Percentiles rank a stretch among this genome's conserved stretches.
Evolutionary conservation across 75 land plant genomes (phyloP).

Genomic region (Sequoia sempervirens): DNA sequence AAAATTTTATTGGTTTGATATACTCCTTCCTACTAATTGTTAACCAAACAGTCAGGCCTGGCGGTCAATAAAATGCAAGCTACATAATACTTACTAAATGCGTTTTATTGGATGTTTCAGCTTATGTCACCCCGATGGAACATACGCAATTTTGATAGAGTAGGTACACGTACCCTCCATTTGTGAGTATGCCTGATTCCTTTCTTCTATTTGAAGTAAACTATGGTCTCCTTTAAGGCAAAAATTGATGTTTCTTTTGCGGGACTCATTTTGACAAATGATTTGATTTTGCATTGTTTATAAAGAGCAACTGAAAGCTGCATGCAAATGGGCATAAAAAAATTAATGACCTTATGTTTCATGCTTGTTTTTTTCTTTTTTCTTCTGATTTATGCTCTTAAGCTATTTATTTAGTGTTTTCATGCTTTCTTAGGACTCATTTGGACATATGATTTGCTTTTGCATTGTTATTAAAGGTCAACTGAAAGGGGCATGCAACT

Average conservation of each 20-base stretch:
- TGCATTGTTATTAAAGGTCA: neutral
- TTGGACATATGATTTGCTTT: neutral
- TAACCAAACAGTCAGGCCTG: neutral
- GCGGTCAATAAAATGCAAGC: neutral
- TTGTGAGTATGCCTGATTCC: constrained; percentile 48
- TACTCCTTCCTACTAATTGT: neutral
- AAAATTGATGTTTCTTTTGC: neutral
- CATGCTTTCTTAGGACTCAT: neutral
- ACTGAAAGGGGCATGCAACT: neutral
- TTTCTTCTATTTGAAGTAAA: neutral
- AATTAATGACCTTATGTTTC: neutral
- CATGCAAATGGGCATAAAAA: neutral
- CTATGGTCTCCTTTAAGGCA: neutral
- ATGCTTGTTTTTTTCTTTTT: neutral
- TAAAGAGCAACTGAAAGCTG: neutral
- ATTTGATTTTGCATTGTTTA: neutral
- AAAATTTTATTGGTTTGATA: neutral
- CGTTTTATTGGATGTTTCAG: constrained; percentile 29
- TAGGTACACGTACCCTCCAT: constrained; percentile 59
- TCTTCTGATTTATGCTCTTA: neutral
- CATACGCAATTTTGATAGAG: constrained; percentile 57
- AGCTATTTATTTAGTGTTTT: too few relatives aligned
- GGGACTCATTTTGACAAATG: neutral
- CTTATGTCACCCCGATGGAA: constrained; percentile 80
- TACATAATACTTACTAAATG: neutral